These are phyloP conservation scores for Chalciporus piperatus DNA, from an alignment of 768 basidiomycete species.

Conservation along the genomic window DNA sequence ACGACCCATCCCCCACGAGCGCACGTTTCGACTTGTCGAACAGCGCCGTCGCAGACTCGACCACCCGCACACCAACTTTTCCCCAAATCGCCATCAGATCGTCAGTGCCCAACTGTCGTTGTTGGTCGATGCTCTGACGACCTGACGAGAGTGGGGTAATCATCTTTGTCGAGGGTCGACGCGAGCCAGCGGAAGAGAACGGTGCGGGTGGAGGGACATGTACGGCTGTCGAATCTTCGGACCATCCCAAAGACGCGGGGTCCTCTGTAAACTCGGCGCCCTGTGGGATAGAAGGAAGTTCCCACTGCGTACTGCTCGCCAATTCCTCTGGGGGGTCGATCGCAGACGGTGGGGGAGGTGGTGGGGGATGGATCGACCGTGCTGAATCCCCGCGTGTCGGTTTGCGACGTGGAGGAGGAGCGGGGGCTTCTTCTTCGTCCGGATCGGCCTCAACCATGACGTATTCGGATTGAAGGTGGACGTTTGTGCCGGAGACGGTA, in stretches of 20 bases:
- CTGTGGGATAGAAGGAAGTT: slow-evolving; percentile 58
- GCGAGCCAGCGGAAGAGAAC: slow-evolving; percentile 12
- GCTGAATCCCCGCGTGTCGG: slow-evolving; percentile 26
- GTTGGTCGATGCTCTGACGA: slow-evolving; percentile 25
- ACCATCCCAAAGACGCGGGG: slow-evolving; percentile 57
- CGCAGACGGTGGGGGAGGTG: slow-evolving; percentile 39
- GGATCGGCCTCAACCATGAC: slow-evolving; percentile 61
- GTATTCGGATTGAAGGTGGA: slow-evolving; percentile 46
- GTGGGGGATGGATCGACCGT: slow-evolving; percentile 29
- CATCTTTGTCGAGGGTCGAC: background rate
- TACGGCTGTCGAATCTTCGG: slow-evolving; percentile 50
- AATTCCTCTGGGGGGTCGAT: slow-evolving; percentile 32
- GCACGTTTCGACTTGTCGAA: slow-evolving; percentile 74
- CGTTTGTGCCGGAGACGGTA: background rate
- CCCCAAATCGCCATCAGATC: slow-evolving; percentile 71
- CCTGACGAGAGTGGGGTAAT: slow-evolving; percentile 2
- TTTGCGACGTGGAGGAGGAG: slow-evolving; percentile 42
- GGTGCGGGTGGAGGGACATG: slow-evolving; percentile 17
- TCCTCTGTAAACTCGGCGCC: slow-evolving; percentile 53
- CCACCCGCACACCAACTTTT: slow-evolving; percentile 71
- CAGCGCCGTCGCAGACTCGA: slow-evolving; percentile 63
- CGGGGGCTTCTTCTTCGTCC: slow-evolving; percentile 29
- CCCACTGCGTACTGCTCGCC: slow-evolving; percentile 56
- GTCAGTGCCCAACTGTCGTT: slow-evolving; percentile 46
- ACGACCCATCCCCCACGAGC: slow-evolving; percentile 83